phyloP scores from a whole-genome alignment of 2,329 filamentous ascomycete species.

The Fusarium drepaniforme region DNA sequence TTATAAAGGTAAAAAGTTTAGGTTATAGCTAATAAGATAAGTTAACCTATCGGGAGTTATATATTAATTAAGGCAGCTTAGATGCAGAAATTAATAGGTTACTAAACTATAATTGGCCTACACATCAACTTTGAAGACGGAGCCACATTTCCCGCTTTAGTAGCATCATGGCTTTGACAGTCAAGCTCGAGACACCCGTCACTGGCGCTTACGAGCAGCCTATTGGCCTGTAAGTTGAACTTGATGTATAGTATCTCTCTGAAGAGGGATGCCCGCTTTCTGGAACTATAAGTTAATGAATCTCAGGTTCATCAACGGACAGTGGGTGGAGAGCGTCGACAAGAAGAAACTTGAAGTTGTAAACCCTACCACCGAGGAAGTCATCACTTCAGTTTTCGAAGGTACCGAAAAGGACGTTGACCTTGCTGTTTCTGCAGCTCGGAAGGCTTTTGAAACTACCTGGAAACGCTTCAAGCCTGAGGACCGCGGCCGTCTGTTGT shows the following conservation, averaged over 20 bases:
- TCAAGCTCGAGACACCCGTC: slow-evolving; percentile 76
- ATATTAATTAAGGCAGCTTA: too few relatives aligned
- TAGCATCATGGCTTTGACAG: slow-evolving; percentile 52
- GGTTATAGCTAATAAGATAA: too few relatives aligned
- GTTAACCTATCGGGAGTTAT: too few relatives aligned
- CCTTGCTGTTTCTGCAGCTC: slow-evolving; percentile 85
- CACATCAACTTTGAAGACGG: too few relatives aligned
- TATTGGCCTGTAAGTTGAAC: slow-evolving; percentile 64
- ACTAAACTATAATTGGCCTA: too few relatives aligned
- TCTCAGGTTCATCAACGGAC: slow-evolving; percentile 82
- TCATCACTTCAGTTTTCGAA: slow-evolving; percentile 86
- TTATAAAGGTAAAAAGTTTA: too few relatives aligned
- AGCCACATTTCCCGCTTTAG: too few relatives aligned
- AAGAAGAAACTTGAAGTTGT: slow-evolving; percentile 93
- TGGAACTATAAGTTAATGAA: background rate
- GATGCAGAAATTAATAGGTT: too few relatives aligned
- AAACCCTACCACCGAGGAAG: slow-evolving; percentile 88
- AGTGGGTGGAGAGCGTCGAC: slow-evolving; percentile 83
- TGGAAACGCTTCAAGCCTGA: slow-evolving; percentile 80
- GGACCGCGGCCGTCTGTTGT: slow-evolving; percentile 75
- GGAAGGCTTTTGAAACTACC: slow-evolving; percentile 82
- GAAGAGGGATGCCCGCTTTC: background rate
- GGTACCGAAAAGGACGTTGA: slow-evolving; percentile 89
- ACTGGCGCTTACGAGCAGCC: slow-evolving; percentile 71
- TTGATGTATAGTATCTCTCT: background rate